Evolutionary conservation across 257 asterid species (phyloP), one percentile per base, ranked within the genome.

Genomic region (Lavandula angustifolia): DNA sequence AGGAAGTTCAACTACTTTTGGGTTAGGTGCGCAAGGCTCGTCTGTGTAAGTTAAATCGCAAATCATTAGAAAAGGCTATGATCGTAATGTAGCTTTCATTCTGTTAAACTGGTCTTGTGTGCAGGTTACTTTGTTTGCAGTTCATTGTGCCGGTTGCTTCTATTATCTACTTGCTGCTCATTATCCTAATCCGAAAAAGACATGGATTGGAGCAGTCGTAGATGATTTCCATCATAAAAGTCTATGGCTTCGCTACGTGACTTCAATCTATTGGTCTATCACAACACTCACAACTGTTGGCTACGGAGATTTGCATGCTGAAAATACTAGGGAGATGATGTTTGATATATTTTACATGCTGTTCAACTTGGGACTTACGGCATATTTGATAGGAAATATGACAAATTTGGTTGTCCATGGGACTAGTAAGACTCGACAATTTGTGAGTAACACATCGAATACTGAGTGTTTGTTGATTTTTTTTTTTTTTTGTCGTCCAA

Each of bases 121-220:
- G 35, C 54, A 92, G 97, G 99, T 94, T 57, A 94, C 99, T 17
- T 86, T 94, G 62, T 90, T 94, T 67, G 89, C 95, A 0, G 97
- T 94, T 75, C 97, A 94, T 55, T 86, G 86, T 79, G 99, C 97
- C 1, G 99, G 85, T 51, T 94, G 99, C 87, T 86, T 94, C 82
- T 55, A 86, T 75, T 94, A 87, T 78, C 75, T 86, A 38, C 90
- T 94, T 41, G 99, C 99, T 47, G 94, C 78, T 37, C 78, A 67
- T 52, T 84, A 94, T 67, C 89, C 35, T 16, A 16, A 84, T 64
- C 94, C 88, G 0, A 62, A 29, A 4, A 76, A 50, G 67, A 90
- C 99, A 40, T 90, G 97, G 99, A 87, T 90, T 11, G 97, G 99
- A 40, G 86, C 91, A 53, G 52, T 78, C 14, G 65, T 87, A 72